phyloP scores from a whole-genome alignment of 208 protist genomes.

The Trypanosoma scelopori region DNA sequence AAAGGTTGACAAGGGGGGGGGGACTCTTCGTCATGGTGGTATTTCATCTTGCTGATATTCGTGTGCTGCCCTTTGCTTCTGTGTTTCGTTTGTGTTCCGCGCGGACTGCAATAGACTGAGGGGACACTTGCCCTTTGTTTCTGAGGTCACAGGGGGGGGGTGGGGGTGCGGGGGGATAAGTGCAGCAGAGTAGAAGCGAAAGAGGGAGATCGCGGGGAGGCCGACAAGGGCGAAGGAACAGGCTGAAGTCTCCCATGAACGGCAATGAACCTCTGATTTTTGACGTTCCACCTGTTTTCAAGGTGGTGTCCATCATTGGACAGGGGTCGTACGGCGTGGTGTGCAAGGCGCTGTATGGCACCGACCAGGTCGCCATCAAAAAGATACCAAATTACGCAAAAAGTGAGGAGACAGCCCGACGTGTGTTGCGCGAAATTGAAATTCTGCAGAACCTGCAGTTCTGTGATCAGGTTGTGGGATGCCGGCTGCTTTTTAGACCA shows the following conservation, averaged over 20 bases:
- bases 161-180: no score
- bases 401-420: slow-evolving; percentile 74
- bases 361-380: slow-evolving; percentile 85
- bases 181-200: slow-evolving; percentile 28
- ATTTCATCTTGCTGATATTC: no score
- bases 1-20: no score
- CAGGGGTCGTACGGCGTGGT: slow-evolving; percentile 94
- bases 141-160: no score
- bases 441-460: slow-evolving; percentile 87
- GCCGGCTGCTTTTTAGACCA: slow-evolving; percentile 86
- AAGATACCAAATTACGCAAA: slow-evolving; percentile 90
- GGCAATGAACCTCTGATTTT: slow-evolving; percentile 68
- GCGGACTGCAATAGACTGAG: no score
- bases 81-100: no score
- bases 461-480: slow-evolving; percentile 86
- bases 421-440: slow-evolving; percentile 88
- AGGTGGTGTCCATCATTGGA: slow-evolving; percentile 89
- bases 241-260: slow-evolving; percentile 17
- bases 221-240: no score
- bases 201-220: neutral
- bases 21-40: no score
- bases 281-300: slow-evolving; percentile 84
- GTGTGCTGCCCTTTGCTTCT: no score
- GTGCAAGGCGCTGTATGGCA: slow-evolving; percentile 82
- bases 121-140: no score